Evolutionary conservation across 352 stramenopile species (phyloP), one percentile per base, ranked within the genome.

Genomic region (Phytophthora sp.): DNA sequence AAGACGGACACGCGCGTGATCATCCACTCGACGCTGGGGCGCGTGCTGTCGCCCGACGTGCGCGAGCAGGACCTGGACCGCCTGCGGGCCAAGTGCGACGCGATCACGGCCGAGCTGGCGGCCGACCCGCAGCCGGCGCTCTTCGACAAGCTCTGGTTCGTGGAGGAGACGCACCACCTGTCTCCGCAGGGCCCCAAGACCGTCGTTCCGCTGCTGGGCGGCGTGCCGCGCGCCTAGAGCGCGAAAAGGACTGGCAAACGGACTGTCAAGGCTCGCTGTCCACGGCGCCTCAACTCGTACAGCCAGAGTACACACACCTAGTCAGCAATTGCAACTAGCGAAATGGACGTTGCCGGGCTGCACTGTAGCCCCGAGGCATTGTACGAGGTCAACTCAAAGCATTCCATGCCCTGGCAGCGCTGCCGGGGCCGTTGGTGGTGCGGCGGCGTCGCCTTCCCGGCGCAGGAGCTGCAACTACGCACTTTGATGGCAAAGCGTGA

Each of bases 81-180:
- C 6, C 51, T 91, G 23, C 72, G 75, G 15, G 66, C 45, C n/a
- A 70, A 71, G 48, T 93, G 84, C 46, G 74, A 87, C n/a, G 69
- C 65, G 24, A 67, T 91, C 34, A 89, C 82, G 2, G 41, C 75
- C 30, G 45, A 71, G 30, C 44, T 91, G 10, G 43, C 28, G 12
- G 35, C 30, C 2, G 43, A 80, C 11, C 59, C 55, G 5, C 54
- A 66, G 21, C 67, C 53, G 18, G 71, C 77, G 30, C 55, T 77
- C 11, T 74, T 89, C 37, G 52, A 77, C 8, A 73, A 82, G 18
- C 65, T 92, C 12, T 92, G 84, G 84, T 87, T 82, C 34, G 76
- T 91, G 5, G 77, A 91, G 49, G 84, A 92, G 56, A 87, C 79
- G 10, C 82, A 91, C 23, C 60, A 87, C 27, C 76, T 85, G 52